Evolutionary conservation across 768 basidiomycete species (phyloP), one percentile per base, ranked within the genome.

Genomic region (Agaricus sinodeliciosus): DNA sequence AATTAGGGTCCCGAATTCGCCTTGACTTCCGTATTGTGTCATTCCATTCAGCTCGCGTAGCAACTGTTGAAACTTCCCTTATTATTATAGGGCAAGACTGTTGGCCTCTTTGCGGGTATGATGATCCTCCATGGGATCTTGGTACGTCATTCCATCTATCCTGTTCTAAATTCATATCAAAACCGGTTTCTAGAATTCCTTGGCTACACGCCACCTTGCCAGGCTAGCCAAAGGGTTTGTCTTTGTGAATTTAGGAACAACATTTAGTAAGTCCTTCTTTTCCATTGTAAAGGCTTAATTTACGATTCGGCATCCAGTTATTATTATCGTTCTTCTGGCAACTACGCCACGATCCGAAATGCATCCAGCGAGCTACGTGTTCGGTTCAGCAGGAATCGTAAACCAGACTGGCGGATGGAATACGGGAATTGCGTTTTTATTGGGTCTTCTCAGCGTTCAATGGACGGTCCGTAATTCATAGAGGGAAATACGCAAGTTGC

Each of bases 361-460:
- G 89, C 90, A 94, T 63, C 55, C 84, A 26, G 87, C 88, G 2
- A 68, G 63, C 19, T 93, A 91, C 66, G 84, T 92, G 7, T 95
- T 94, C 60, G 88, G 87, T 12, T 74, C 80, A 22, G 75, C 66
- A 3, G 87, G 87, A n/a, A 64, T 90, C 47, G 68, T 81, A 43
- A 95, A 95, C 65, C 79, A 83, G 60, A 85, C 90, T 0, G 88
- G 89, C 26, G 90, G 85, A 55, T 84, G 82, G 78, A 84, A 82
- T 58, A 79, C 76, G 37, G 91, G 91, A 0, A 71, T 94, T 41
- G 84, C 90, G 0, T 92, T 93, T 71, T 70, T 91, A 18, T 85
- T 95, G 58, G 92, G 91, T 22, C 68, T 94, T 47, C 74, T 94
- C 26, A 87, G 84, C 54, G 92, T 94, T 18, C 90, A 92, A 64